Conservation (phyloP, 495 filamentous ascomycete genomes). For the Neurospora sp. region DNA sequence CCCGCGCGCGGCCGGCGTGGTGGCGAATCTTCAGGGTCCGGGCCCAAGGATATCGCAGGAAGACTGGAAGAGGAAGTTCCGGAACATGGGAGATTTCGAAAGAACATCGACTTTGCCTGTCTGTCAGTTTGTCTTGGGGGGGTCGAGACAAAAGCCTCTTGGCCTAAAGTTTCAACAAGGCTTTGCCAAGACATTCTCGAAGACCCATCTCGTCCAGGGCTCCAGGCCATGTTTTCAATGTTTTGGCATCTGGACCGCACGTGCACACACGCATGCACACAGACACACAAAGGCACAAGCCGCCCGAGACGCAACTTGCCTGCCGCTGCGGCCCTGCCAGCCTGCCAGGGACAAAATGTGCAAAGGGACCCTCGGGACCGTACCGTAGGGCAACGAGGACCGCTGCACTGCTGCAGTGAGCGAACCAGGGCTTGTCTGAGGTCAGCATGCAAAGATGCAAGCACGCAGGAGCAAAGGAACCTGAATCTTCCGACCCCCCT, state of each 20-base stretch:
- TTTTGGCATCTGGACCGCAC: not conserved
- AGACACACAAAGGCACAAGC: not conserved
- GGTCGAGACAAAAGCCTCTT: not conserved
- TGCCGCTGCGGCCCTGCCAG: not conserved
- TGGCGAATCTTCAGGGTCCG: not conserved
- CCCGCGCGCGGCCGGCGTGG: not conserved
- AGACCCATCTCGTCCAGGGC: not conserved
- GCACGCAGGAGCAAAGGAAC: not conserved
- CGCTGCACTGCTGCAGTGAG: not conserved
- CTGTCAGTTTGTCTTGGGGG: not conserved
- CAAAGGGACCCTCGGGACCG: not conserved
- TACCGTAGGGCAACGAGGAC: not conserved
- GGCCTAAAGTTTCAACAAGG: not conserved
- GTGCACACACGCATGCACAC: not conserved
- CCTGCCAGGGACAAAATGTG: not conserved
- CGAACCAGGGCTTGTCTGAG: not conserved
- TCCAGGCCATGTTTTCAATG: not conserved
- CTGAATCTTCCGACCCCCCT: not conserved
- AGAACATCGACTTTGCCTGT: not conserved
- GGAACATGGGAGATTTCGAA: not conserved
- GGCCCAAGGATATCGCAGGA: not conserved
- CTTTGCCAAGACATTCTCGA: not conserved
- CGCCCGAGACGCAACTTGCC: not conserved
- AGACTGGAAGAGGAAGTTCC: not conserved
- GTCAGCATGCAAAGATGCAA: not conserved